These are phyloP conservation scores for Colletotrichum horii DNA, from an alignment of 2,329 filamentous ascomycete species.

Conservation along the genomic window DNA sequence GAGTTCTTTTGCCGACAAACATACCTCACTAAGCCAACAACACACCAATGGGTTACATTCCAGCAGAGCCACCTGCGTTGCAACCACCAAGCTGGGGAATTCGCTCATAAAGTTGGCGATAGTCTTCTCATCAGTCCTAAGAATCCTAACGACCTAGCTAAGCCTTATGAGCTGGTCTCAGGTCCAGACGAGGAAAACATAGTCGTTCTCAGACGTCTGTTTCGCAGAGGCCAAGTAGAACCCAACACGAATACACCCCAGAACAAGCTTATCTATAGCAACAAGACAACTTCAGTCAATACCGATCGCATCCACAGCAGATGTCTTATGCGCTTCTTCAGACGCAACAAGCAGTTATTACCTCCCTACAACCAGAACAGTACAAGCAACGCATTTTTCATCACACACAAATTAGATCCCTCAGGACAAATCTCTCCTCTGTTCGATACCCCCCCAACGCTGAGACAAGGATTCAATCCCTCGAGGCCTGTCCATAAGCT, in stretches of 20 bases:
- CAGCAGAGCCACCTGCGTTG: constrained; percentile 61
- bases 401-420: too few relatives aligned
- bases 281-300: constrained; percentile 43
- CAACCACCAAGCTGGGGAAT: constrained; percentile 43
- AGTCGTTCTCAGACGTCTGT: constrained; percentile 55
- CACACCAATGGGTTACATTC: constrained; percentile 66
- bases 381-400: constrained; percentile 57
- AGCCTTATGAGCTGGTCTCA: constrained; percentile 65
- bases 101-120: constrained; percentile 50
- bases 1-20: constrained; percentile 75
- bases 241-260: constrained; percentile 35
- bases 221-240: constrained; percentile 51
- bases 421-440: not conserved
- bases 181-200: constrained; percentile 28
- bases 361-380: constrained; percentile 71
- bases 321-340: constrained; percentile 67
- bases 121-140: constrained; percentile 57
- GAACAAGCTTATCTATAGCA: constrained; percentile 67
- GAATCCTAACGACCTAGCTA: constrained; percentile 43
- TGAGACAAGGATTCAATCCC: constrained; percentile 64
- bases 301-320: constrained; percentile 50
- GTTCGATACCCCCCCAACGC: not conserved
- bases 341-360: constrained; percentile 49
- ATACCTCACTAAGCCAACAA: constrained; percentile 69
- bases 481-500: constrained; percentile 41